A percentile compares a stretch with the other conserved stretches of the same genome.
These are phyloP conservation scores for Psidium guajava DNA, from an alignment of 345 rosid genomes.

Conservation along the genomic window DNA sequence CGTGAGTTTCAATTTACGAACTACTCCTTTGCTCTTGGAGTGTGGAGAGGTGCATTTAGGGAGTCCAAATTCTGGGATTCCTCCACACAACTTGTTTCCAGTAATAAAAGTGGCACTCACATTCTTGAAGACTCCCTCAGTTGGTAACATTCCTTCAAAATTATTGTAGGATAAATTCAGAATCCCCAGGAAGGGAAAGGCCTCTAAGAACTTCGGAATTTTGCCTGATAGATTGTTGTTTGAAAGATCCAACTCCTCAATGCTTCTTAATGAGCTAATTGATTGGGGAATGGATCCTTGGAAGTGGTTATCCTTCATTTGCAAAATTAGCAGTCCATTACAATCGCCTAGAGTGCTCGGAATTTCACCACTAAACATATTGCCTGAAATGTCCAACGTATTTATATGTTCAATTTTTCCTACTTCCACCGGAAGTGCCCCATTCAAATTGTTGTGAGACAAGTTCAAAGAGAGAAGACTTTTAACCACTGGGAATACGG, in stretches of 20 bases:
- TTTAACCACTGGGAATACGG: not conserved
- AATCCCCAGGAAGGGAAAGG: not conserved
- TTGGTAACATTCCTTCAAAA: constrained; percentile 13
- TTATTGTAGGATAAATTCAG: constrained; percentile 16
- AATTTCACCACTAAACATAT: constrained; percentile 9
- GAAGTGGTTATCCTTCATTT: constrained; percentile 6
- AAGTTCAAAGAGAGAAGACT: not conserved
- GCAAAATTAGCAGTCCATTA: not conserved
- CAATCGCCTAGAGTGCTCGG: constrained; percentile 4
- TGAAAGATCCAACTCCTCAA: constrained; percentile 6
- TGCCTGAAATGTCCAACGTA: constrained; percentile 6
- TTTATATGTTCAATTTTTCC: constrained; percentile 4
- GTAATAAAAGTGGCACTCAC: not conserved
- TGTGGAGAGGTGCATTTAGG: not conserved
- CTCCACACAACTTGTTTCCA: constrained; percentile 24
- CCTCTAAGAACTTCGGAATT: constrained; percentile 4
- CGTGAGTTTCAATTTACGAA: not conserved
- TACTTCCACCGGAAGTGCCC: not conserved
- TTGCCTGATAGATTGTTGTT: constrained; percentile 10
- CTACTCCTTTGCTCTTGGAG: not conserved
- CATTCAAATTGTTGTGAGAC: constrained; percentile 6
- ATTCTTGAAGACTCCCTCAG: constrained; percentile 12
- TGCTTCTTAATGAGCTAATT: constrained; percentile 2
- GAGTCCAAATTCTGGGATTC: not conserved
- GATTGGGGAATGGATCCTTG: constrained; percentile 5